A percentile compares a stretch with the other conserved stretches of the same genome.
Conservation (phyloP, 768 basidiomycete genomes). For the Infundibulicybe gibba region DNA sequence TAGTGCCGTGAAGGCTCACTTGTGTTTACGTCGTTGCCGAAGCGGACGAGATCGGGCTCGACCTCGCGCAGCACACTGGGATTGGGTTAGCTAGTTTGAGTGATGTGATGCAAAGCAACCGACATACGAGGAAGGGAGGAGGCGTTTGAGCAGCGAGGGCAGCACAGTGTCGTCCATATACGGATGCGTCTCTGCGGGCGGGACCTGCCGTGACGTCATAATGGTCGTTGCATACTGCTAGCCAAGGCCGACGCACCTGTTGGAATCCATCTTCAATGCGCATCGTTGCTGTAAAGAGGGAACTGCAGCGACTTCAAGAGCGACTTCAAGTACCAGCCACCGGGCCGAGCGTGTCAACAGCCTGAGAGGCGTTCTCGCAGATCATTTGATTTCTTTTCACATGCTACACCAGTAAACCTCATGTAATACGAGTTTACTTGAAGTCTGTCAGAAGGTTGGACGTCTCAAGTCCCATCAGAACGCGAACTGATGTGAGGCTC, state of each 20-base stretch:
- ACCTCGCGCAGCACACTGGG: conserved; percentile 44
- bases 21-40: conserved; percentile 54
- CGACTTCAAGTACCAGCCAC: no score
- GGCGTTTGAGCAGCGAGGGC: conserved; percentile 53
- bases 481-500: no score
- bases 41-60: conserved; percentile 54
- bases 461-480: no score
- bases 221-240: neutral
- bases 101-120: neutral
- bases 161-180: conserved; percentile 62
- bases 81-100: neutral
- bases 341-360: no score
- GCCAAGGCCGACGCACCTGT: conserved; percentile 29
- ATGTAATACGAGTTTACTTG: no score
- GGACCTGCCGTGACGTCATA: conserved; percentile 28
- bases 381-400: no score
- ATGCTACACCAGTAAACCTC: no score
- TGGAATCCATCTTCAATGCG: conserved; percentile 68
- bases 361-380: no score
- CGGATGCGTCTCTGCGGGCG: conserved; percentile 54
- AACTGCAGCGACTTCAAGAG: no score
- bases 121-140: conserved; percentile 43
- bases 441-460: no score
- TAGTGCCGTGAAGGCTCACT: conserved; percentile 26
- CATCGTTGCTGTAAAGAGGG: conserved; percentile 36